These are phyloP conservation scores for Candida germanica DNA, from an alignment of 805 yeast species.

Conservation along the genomic window DNA sequence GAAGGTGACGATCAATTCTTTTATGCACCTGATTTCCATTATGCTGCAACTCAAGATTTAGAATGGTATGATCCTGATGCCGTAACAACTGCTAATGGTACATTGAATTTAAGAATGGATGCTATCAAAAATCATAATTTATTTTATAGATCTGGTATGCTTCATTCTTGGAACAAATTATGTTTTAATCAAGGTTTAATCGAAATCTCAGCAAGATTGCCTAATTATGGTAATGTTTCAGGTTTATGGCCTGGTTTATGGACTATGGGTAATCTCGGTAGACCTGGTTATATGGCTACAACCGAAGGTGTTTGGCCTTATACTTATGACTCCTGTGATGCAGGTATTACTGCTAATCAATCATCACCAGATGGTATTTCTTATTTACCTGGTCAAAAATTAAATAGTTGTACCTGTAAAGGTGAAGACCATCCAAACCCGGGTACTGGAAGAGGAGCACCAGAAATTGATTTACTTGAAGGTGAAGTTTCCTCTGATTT, in stretches of 20 bases:
- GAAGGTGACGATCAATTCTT: conserved; percentile 45
- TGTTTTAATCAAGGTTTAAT: conserved; percentile 36
- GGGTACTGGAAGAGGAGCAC: conserved; percentile 40
- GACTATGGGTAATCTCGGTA: conserved; percentile 40
- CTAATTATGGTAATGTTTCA: conserved; percentile 33
- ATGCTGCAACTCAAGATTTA: conserved; percentile 42
- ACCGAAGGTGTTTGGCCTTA: conserved; percentile 44
- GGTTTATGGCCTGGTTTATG: conserved; percentile 44
- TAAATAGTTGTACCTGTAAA: conserved; percentile 33
- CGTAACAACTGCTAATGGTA: conserved; percentile 37
- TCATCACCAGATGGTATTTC: conserved; percentile 41
- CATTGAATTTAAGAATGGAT: conserved; percentile 34
- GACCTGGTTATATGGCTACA: conserved; percentile 37
- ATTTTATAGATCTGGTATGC: conserved; percentile 39
- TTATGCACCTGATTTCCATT: conserved; percentile 38
- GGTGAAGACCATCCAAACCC: conserved; percentile 38
- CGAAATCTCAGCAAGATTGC: conserved; percentile 31
- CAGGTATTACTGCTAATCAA: conserved; percentile 41
- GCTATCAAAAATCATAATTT: conserved; percentile 35
- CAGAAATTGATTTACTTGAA: conserved; percentile 87
- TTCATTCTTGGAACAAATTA: conserved; percentile 39
- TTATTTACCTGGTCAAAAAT: conserved; percentile 37
- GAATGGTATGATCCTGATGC: conserved; percentile 47
- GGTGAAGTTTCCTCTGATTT: conserved; percentile 63
- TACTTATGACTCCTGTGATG: conserved; percentile 37